These are phyloP conservation scores for Thielaviopsis ethacetica DNA, from an alignment of 2,329 filamentous ascomycete genomes.

Conservation along the genomic window DNA sequence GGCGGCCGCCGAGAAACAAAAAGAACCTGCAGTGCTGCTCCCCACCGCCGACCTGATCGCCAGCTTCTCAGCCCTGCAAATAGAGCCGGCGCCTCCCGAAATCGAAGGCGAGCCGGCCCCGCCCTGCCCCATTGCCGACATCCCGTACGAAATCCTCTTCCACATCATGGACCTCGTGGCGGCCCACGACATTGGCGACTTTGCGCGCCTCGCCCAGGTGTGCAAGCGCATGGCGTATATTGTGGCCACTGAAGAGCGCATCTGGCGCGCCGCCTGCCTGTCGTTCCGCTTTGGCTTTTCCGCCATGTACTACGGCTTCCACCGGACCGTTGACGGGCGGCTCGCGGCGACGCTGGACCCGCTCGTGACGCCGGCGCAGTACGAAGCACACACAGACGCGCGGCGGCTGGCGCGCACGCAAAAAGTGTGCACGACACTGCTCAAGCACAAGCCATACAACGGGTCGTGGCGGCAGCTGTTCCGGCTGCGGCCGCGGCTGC, in stretches of 20 bases:
- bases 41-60: slow-evolving; percentile 54
- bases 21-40: slow-evolving; percentile 19
- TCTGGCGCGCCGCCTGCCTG: slow-evolving; percentile 67
- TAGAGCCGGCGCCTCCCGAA: slow-evolving; percentile 48
- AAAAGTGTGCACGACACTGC: slow-evolving; percentile 11
- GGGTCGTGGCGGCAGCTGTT: slow-evolving; percentile 55
- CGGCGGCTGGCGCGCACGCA: slow-evolving; percentile 10
- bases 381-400: slow-evolving; percentile 17
- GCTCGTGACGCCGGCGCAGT: slow-evolving; percentile 11
- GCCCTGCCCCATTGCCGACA: slow-evolving; percentile 59
- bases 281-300: slow-evolving; percentile 60
- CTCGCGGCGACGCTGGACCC: not conserved
- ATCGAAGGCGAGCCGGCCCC: slow-evolving; percentile 57
- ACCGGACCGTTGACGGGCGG: slow-evolving; percentile 30
- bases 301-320: slow-evolving; percentile 69
- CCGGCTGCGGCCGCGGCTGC: slow-evolving; percentile 64
- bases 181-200: slow-evolving; percentile 56
- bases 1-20: slow-evolving; percentile 14
- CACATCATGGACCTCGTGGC: slow-evolving; percentile 64
- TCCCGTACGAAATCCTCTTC: slow-evolving; percentile 73
- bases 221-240: slow-evolving; percentile 81
- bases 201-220: slow-evolving; percentile 59
- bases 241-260: slow-evolving; percentile 63
- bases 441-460: slow-evolving; percentile 29
- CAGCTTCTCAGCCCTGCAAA: slow-evolving; percentile 54